Evolutionary conservation across 495 filamentous ascomycete species (phyloP), one percentile per base, ranked within the genome.

Genomic region (Lentithecium fluviatile): DNA sequence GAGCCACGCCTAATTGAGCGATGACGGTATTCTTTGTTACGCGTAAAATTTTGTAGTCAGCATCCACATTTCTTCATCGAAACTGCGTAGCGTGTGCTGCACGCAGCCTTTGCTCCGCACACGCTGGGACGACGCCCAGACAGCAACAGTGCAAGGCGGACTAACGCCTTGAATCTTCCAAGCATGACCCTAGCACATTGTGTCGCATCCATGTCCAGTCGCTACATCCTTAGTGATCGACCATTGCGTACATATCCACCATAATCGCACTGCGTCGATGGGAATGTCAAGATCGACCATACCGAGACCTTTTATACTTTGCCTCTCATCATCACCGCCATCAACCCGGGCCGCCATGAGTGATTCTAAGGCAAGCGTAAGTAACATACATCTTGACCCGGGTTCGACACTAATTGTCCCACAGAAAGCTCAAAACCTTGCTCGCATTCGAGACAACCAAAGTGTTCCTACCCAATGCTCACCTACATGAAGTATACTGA

Each of bases 381-480:
- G 42, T 11, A 34, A 32, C 10, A 20, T 15, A 46, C 25, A 2
- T 45, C 26, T 20, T 34, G 7, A 25, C 13, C 6, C 17, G n/a
- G 38, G 29, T 6, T 26, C 7, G 21, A 21, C 25, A 13, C 62
- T 60, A 26, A 60, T 56, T 1, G 13, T 47, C 13, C 24, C 29
- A 20, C 60, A 72, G 50, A 77, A 77, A 56, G 64, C 73, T 12
- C 52, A 58, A 46, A 76, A 79, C 57, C 76, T 81, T 20, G 73
- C 74, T 20, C 83, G 84, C 40, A 79, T 85, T 46, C 80, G 90
- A n/a, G 87, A 92, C 47, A 94, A 94, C 70, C 90, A 94, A 68
- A 82, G 90, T 63, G 25, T 43, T 52, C 45, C 29, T 29, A 23
- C 36, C 23, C 17, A 24, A 6, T 37, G 25, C 19, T 19, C 7